Conservation (phyloP, 495 filamentous ascomycete species). For the Penicillium roqueforti region DNA sequence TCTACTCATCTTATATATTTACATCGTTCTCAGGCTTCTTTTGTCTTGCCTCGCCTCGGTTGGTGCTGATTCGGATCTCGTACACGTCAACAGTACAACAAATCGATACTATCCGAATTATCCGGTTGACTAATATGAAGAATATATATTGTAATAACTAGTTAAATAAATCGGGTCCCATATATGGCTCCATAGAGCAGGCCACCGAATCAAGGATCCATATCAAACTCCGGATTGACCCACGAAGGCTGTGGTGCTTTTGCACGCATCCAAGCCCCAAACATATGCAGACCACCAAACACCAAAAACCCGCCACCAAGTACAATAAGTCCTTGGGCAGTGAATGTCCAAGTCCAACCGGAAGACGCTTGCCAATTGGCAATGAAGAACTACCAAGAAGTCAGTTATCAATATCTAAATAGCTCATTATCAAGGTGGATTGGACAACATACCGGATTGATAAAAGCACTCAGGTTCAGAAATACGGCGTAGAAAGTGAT, state of each 20-base stretch:
- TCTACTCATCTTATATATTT: too few species aligned
- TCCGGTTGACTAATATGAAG: too few species aligned
- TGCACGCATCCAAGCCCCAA: conserved; percentile 34
- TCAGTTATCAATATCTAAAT: neutral
- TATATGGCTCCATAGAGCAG: too few species aligned
- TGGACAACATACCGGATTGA: conserved; percentile 35
- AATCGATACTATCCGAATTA: too few species aligned
- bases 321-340: conserved; percentile 50
- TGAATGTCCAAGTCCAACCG: conserved; percentile 58
- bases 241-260: conserved; percentile 31
- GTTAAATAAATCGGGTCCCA: too few species aligned
- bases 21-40: too few species aligned
- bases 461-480: conserved; percentile 52
- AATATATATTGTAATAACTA: too few species aligned
- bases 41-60: too few species aligned
- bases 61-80: too few species aligned
- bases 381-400: conserved; percentile 49
- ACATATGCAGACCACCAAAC: conserved; percentile 43
- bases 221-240: conserved; percentile 46
- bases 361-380: conserved; percentile 46
- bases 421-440: neutral
- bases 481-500: conserved; percentile 60
- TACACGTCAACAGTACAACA: too few species aligned
- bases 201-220: conserved; percentile 3
- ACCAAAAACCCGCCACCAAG: conserved; percentile 40